Conservation (phyloP, 164 flowering plant genomes). For the Nymphaea colorata region DNA sequence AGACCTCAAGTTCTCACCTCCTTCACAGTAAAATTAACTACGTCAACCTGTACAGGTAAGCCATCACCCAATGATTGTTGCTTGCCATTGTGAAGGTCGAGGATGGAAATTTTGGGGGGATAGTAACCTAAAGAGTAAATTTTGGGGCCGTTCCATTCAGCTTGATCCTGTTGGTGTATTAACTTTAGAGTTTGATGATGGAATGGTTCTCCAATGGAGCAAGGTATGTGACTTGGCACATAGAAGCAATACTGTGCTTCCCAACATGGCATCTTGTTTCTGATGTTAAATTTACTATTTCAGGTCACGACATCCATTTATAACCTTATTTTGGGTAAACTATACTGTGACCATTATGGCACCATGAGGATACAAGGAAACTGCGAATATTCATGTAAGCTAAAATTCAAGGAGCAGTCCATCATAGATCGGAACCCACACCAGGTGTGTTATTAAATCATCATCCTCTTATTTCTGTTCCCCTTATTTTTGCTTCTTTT, state of each 20-base stretch:
- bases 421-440: conserved; percentile 48
- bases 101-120: conserved; percentile 45
- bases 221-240: conserved; percentile 59
- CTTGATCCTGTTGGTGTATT: conserved; percentile 68
- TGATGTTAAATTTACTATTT: conserved; percentile 16
- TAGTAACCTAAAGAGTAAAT: conserved; percentile 48
- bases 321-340: conserved; percentile 40
- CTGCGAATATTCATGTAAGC: conserved; percentile 33
- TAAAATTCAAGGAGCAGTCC: conserved; percentile 50
- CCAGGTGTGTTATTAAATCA: conserved; percentile 19
- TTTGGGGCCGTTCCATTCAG: conserved; percentile 89
- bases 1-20: too few species aligned
- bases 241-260: neutral
- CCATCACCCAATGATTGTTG: conserved; percentile 33
- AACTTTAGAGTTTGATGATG: conserved; percentile 74
- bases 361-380: conserved; percentile 42
- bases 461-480: neutral
- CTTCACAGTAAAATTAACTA: too few species aligned
- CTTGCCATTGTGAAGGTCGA: conserved; percentile 22
- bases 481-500: neutral
- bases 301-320: conserved; percentile 51
- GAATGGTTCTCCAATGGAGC: conserved; percentile 63
- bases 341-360: conserved; percentile 45
- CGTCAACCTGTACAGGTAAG: conserved; percentile 15
- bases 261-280: conserved; percentile 34